Conservation (phyloP, 768 basidiomycete species). For the Zangia roseola region DNA sequence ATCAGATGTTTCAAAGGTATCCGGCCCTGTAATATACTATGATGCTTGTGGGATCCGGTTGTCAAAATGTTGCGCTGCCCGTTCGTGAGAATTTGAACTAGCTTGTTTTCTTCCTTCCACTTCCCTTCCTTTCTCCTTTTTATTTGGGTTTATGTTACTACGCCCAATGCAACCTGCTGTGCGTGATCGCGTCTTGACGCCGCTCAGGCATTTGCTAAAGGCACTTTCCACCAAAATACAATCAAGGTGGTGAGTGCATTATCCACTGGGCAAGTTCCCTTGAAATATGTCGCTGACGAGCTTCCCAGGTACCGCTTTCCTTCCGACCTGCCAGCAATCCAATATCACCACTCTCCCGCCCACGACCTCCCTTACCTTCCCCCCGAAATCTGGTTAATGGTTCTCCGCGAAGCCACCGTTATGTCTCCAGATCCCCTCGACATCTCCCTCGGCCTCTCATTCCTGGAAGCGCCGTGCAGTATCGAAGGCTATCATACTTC, state of each 20-base stretch:
- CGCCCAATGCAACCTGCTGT: constrained; percentile 15
- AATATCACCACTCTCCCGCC: constrained; percentile 28
- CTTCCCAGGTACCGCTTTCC: constrained; percentile 5
- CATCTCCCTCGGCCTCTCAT: constrained; percentile 53
- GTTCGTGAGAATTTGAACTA: too few relatives aligned
- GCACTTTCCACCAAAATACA: constrained; percentile 18
- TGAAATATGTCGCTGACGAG: constrained; percentile 3
- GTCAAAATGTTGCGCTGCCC: too few relatives aligned
- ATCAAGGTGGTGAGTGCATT: constrained; percentile 18
- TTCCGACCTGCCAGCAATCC: constrained; percentile 10
- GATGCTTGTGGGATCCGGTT: too few relatives aligned
- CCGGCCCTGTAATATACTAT: too few relatives aligned
- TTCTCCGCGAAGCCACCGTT: constrained; percentile 57
- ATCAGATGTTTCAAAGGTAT: too few relatives aligned
- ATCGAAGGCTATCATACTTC: constrained; percentile 44
- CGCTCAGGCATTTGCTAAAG: constrained; percentile 17
- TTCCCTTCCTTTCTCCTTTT: not conserved
- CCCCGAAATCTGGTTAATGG: constrained; percentile 63
- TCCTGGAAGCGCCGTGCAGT: constrained; percentile 48
- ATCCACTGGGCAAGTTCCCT: not conserved
- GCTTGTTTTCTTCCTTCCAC: constrained; percentile 1
- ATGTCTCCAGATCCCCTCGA: constrained; percentile 45
- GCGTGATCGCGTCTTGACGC: constrained; percentile 13
- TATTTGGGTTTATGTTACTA: not conserved
- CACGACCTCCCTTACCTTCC: constrained; percentile 49